These are phyloP conservation scores for Kluyveromyces nonfermentans DNA, from an alignment of 805 yeast genomes.

Conservation along the genomic window DNA sequence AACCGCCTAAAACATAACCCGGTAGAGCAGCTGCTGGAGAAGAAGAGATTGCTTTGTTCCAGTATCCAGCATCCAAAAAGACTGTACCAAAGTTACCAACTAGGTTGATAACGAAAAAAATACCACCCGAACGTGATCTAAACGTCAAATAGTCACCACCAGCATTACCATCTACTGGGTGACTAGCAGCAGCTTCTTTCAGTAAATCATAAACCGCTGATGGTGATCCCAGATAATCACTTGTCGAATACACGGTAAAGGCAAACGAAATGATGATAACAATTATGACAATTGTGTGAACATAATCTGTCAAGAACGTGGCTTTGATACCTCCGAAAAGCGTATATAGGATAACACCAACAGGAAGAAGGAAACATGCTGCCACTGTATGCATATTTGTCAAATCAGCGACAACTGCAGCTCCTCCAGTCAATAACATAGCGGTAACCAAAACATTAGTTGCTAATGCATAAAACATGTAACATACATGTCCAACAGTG, in stretches of 20 bases:
- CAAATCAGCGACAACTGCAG: constrained; percentile 68
- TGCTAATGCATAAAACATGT: constrained; percentile 71
- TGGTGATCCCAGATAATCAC: constrained; percentile 69
- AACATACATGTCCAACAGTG: constrained; percentile 56
- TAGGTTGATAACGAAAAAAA: constrained; percentile 78
- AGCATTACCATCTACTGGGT: constrained; percentile 72
- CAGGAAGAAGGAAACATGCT: constrained; percentile 70
- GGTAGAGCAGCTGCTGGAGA: constrained; percentile 78
- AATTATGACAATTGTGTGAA: constrained; percentile 72
- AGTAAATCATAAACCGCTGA: constrained; percentile 68
- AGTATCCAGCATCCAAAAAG: constrained; percentile 78
- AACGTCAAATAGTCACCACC: constrained; percentile 84
- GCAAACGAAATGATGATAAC: constrained; percentile 74
- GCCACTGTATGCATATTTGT: constrained; percentile 83
- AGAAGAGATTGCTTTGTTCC: constrained; percentile 83
- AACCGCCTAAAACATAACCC: constrained; percentile 81
- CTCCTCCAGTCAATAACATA: constrained; percentile 85
- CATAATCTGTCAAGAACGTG: constrained; percentile 69
- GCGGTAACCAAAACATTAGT: constrained; percentile 88
- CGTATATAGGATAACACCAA: constrained; percentile 69
- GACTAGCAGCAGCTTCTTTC: constrained; percentile 44
- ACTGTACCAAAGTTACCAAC: constrained; percentile 90
- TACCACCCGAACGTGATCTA: constrained; percentile 78
- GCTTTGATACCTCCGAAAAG: constrained; percentile 78
- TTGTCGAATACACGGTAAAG: constrained; percentile 69